A percentile compares a stretch with the other conserved stretches of the same genome.
phyloP scores from a whole-genome alignment of 345 rosid species.

The Sisymbrium irio region DNA sequence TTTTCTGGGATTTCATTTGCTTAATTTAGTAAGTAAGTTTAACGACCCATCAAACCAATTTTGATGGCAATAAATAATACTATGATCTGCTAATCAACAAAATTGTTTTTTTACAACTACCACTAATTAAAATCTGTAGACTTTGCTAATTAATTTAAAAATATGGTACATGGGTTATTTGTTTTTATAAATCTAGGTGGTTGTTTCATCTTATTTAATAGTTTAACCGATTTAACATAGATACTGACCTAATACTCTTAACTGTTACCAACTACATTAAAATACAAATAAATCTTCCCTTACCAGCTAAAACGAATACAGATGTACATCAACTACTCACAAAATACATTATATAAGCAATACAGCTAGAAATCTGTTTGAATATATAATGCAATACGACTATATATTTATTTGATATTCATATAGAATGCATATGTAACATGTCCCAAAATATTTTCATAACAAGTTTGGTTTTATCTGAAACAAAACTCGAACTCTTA shows the following conservation, averaged over 20 bases:
- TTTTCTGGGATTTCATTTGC: slow-evolving; percentile 17
- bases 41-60: slow-evolving; percentile 23
- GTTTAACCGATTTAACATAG: slow-evolving; percentile 10
- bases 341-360: background rate
- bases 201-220: background rate
- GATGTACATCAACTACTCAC: slow-evolving; percentile 28
- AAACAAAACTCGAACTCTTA: slow-evolving; percentile 6
- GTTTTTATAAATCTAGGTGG: slow-evolving; percentile 5
- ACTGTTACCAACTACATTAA: slow-evolving; percentile 33
- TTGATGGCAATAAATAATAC: slow-evolving; percentile 10
- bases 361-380: too few species aligned
- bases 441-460: background rate
- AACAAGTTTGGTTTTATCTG: too few species aligned
- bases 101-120: background rate
- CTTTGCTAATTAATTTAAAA: background rate
- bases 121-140: slow-evolving; percentile 2
- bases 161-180: background rate
- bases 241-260: slow-evolving; percentile 33
- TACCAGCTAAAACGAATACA: slow-evolving; percentile 29
- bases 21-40: slow-evolving; percentile 15
- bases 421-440: background rate
- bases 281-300: slow-evolving; percentile 16
- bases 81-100: slow-evolving; percentile 4
- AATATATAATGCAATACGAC: too few species aligned
- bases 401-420: background rate